Conservation (phyloP, 768 basidiomycete species). For the Trametes villosa region DNA sequence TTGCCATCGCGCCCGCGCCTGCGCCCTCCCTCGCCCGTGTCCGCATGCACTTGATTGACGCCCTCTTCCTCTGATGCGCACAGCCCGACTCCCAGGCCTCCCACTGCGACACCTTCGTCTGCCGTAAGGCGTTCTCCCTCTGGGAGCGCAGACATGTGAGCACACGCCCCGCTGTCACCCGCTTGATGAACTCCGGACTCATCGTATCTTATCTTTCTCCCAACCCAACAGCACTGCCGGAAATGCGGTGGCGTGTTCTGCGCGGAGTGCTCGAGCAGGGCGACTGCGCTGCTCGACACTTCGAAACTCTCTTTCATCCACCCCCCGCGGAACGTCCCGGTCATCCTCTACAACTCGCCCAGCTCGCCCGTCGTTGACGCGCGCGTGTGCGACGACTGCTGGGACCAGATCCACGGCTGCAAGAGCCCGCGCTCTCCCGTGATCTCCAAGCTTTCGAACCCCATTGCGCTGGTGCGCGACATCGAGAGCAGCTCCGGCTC, state of each 20-base stretch:
- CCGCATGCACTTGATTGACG: slow-evolving; percentile 24
- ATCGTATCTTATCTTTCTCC: slow-evolving; percentile 20
- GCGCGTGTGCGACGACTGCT: slow-evolving; percentile 82
- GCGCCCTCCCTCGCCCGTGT: slow-evolving; percentile 2
- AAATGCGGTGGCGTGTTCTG: slow-evolving; percentile 86
- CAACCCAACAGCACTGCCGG: slow-evolving; percentile 67
- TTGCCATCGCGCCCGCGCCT: slow-evolving; percentile 15
- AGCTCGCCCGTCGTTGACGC: slow-evolving; percentile 56
- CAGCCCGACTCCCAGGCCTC: slow-evolving; percentile 66
- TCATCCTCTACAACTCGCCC: slow-evolving; percentile 61
- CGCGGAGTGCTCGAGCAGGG: slow-evolving; percentile 57
- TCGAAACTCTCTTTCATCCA: slow-evolving; percentile 69
- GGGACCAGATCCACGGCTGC: slow-evolving; percentile 69
- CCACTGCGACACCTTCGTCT: slow-evolving; percentile 76
- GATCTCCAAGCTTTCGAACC: slow-evolving; percentile 27
- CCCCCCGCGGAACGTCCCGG: slow-evolving; percentile 70
- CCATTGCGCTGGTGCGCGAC: slow-evolving; percentile 22
- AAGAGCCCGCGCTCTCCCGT: slow-evolving; percentile 48
- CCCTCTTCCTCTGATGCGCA: slow-evolving; percentile 24
- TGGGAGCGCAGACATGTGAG: slow-evolving; percentile 78
- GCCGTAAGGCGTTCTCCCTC: slow-evolving; percentile 64
- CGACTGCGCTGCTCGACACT: slow-evolving; percentile 73
- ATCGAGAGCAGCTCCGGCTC: slow-evolving; percentile 11
- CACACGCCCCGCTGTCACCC: slow-evolving; percentile 23
- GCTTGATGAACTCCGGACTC: slow-evolving; percentile 28